Evolutionary conservation across 176 grass and related monocot species (phyloP).

Genomic region (Oryza rufipogon): DNA sequence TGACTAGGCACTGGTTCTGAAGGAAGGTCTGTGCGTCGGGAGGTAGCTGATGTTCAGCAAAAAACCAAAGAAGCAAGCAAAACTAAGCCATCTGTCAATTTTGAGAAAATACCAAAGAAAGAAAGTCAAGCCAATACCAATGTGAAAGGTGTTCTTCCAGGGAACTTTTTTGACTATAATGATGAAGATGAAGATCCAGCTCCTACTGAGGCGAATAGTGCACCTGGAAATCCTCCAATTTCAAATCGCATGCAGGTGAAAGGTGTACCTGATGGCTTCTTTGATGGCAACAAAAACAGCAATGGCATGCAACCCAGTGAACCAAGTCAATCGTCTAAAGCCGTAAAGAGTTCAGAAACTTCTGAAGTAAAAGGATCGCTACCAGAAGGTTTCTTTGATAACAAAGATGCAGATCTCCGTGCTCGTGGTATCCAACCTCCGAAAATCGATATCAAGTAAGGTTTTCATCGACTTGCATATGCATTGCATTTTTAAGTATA

Average conservation of each 20-base stretch:
- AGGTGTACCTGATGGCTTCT: constrained; percentile 70
- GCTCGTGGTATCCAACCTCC: constrained; percentile 83
- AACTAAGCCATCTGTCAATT: constrained; percentile 41
- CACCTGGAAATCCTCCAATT: constrained; percentile 31
- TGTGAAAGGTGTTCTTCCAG: constrained; percentile 52
- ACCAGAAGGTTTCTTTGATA: constrained; percentile 99
- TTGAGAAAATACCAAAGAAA: constrained; percentile 45
- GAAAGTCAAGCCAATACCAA: constrained; percentile 20
- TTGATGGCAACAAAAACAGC: constrained; percentile 46
- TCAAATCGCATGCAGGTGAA: constrained; percentile 50
- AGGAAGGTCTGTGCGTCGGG: constrained; percentile 43
- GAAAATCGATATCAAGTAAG: constrained; percentile 75
- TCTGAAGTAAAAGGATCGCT: constrained; percentile 63
- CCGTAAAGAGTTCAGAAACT: constrained; percentile 33
- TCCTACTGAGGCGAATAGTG: constrained; percentile 50
- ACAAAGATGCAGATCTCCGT: constrained; percentile 95
- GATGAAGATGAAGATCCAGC: constrained; percentile 51
- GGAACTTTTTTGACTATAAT: constrained; percentile 57
- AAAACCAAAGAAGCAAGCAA: constrained; percentile 40
- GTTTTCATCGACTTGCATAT: constrained; percentile 15
- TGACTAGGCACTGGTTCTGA: constrained; percentile 56
- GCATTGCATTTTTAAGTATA: constrained; percentile 20
- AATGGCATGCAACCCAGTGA: constrained; percentile 47
- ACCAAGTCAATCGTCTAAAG: constrained; percentile 39
- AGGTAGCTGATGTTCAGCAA: constrained; percentile 40